Percentiles rank a stretch among this genome's conserved stretches.
These are phyloP conservation scores for Chlamydomonas urium DNA, from an alignment of 139 green algal genomes.

Conservation along the genomic window DNA sequence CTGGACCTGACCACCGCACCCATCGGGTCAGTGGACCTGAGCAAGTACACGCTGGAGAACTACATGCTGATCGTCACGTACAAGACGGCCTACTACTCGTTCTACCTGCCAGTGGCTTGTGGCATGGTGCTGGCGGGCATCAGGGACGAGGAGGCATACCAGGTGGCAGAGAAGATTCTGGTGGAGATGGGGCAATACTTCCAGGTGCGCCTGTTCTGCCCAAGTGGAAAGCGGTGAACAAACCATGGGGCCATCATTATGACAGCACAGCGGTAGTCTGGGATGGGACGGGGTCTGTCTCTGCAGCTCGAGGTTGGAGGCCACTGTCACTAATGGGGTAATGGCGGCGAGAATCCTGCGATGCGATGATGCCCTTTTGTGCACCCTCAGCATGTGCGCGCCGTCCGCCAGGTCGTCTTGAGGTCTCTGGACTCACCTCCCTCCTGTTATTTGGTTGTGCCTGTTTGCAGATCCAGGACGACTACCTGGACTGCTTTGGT, in stretches of 20 bases:
- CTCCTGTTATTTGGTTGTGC: too few species aligned
- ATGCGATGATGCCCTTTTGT: too few species aligned
- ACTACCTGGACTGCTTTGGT: constrained; percentile 95
- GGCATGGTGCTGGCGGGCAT: constrained; percentile 85
- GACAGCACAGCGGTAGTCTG: too few species aligned
- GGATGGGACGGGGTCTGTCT: too few species aligned
- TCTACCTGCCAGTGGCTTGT: constrained; percentile 92
- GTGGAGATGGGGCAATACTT: constrained; percentile 94
- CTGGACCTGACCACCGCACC: constrained; percentile 94
- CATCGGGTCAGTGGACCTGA: constrained; percentile 71
- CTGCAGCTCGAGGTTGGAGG: too few species aligned
- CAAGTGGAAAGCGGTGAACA: not conserved
- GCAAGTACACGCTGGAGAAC: constrained; percentile 84
- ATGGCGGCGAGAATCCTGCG: too few species aligned
- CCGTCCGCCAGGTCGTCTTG: too few species aligned
- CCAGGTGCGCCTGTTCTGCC: too few species aligned
- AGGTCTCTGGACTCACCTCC: too few species aligned
- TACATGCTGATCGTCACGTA: constrained; percentile 95
- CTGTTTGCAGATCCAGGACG: constrained; percentile 90
- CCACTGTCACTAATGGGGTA: too few species aligned
- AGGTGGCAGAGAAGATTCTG: constrained; percentile 71
- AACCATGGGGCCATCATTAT: too few species aligned
- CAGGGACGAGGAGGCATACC: constrained; percentile 35
- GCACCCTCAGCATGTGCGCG: too few species aligned
- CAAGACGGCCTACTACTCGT: constrained; percentile 95